Percentiles rank a stretch among this genome's conserved stretches.
Conservation (phyloP, 805 yeast genomes). For the Hermanozyma aechmeae region DNA sequence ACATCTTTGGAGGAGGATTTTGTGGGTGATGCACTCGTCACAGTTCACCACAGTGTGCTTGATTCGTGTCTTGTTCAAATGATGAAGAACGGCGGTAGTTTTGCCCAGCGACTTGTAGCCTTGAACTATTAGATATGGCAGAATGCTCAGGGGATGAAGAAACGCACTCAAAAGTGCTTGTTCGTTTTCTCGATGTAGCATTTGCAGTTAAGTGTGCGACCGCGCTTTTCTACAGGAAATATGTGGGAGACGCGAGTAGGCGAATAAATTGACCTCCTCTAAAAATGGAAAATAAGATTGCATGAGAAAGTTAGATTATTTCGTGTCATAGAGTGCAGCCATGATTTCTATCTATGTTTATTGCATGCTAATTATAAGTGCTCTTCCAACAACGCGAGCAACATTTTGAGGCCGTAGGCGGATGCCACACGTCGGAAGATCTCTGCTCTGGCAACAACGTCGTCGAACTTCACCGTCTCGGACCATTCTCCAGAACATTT, state of each 20-base stretch:
- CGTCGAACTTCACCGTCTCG: constrained; percentile 40
- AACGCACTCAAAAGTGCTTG: no score
- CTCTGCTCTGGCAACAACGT: constrained; percentile 34
- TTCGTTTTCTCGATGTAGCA: no score
- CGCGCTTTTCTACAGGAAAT: no score
- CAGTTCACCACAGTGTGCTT: constrained; percentile 28
- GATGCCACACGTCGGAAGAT: constrained; percentile 52
- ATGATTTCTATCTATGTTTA: no score
- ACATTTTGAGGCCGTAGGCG: constrained; percentile 49
- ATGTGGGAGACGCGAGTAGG: no score
- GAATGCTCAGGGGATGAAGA: no score
- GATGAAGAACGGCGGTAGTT: constrained; percentile 25
- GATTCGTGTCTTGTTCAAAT: constrained; percentile 18
- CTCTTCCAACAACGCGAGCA: constrained; percentile 30
- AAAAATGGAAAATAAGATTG: no score
- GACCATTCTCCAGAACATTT: constrained; percentile 84
- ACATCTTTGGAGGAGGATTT: constrained; percentile 32
- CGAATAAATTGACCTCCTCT: no score
- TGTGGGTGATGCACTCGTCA: constrained; percentile 34
- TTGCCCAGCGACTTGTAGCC: constrained; percentile 45
- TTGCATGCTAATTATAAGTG: background rate
- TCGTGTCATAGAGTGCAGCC: no score
- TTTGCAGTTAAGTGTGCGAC: no score
- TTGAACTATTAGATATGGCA: constrained; percentile 35
- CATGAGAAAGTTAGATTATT: no score